Percentiles rank a stretch among this genome's conserved stretches.
phyloP scores from a whole-genome alignment of 257 asterid species.

The Capsicum rhomboideum region DNA sequence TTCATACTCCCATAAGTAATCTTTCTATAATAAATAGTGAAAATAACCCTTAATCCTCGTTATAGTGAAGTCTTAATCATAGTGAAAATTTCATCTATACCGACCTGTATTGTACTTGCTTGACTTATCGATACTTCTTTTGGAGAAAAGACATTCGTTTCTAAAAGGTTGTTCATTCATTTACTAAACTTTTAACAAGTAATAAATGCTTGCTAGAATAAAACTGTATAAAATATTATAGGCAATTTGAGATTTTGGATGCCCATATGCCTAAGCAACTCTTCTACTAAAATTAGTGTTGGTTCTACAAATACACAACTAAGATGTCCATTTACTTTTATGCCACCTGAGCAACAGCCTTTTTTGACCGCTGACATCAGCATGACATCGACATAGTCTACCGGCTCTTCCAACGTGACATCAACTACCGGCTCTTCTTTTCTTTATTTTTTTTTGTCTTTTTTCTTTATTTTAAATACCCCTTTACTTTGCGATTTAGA shows the following conservation, averaged over 20 bases:
- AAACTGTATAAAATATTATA: neutral
- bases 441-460: too few relatives aligned
- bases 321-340: too few relatives aligned
- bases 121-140: neutral
- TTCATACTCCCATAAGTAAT: neutral
- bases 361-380: too few relatives aligned
- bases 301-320: neutral
- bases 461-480: too few relatives aligned
- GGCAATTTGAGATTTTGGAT: neutral
- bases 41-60: neutral
- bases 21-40: too few relatives aligned
- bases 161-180: neutral
- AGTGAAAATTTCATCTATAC: neutral
- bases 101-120: neutral
- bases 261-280: neutral
- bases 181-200: neutral
- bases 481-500: too few relatives aligned
- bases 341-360: too few relatives aligned
- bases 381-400: too few relatives aligned
- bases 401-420: too few relatives aligned
- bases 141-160: neutral
- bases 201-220: neutral
- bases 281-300: neutral
- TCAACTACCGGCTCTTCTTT: too few relatives aligned
- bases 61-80: neutral